Evolutionary conservation across 2,329 filamentous ascomycete species (phyloP).

Genomic region (Penicillium sp.): DNA sequence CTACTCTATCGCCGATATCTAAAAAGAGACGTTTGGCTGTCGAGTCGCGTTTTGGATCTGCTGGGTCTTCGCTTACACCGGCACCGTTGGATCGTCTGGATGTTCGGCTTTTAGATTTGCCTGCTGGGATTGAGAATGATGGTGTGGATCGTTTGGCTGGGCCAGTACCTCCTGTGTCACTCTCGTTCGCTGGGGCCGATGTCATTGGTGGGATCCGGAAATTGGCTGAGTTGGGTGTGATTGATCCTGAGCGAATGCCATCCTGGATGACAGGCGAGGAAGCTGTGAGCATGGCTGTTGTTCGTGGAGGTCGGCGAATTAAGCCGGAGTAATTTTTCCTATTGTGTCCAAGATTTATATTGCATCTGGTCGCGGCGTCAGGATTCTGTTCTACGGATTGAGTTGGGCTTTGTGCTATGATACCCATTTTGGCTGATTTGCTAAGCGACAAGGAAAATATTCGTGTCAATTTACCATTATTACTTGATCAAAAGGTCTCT

Average conservation of each 20-base stretch:
- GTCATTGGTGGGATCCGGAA: conserved; percentile 78
- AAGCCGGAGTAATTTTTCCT: conserved; percentile 12
- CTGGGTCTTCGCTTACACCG: conserved; percentile 40
- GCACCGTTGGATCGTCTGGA: conserved; percentile 50
- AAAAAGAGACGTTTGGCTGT: conserved; percentile 65
- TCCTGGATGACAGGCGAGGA: conserved; percentile 91
- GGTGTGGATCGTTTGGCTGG: not conserved
- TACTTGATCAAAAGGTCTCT: no score
- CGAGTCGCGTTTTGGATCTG: conserved; percentile 68
- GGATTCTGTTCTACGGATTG: not conserved
- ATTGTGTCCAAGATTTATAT: conserved; percentile 1
- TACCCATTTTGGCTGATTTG: conserved; percentile 14
- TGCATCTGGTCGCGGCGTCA: not conserved
- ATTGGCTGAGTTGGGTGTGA: conserved; percentile 69
- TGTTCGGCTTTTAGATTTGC: conserved; percentile 50
- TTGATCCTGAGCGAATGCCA: conserved; percentile 77
- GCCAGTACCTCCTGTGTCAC: conserved; percentile 26
- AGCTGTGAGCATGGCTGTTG: conserved; percentile 70
- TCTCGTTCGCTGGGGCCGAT: conserved; percentile 73
- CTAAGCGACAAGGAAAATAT: not conserved
- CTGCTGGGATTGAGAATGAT: conserved; percentile 10
- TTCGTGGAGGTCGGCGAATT: conserved; percentile 57
- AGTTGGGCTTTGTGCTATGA: conserved; percentile 11
- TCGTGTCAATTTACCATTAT: not conserved
- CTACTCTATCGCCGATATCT: conserved; percentile 25